Percentiles rank a stretch among this genome's conserved stretches.
These are phyloP conservation scores for Elsinoe batatas DNA, from an alignment of 2,329 filamentous ascomycete genomes.

Conservation along the genomic window DNA sequence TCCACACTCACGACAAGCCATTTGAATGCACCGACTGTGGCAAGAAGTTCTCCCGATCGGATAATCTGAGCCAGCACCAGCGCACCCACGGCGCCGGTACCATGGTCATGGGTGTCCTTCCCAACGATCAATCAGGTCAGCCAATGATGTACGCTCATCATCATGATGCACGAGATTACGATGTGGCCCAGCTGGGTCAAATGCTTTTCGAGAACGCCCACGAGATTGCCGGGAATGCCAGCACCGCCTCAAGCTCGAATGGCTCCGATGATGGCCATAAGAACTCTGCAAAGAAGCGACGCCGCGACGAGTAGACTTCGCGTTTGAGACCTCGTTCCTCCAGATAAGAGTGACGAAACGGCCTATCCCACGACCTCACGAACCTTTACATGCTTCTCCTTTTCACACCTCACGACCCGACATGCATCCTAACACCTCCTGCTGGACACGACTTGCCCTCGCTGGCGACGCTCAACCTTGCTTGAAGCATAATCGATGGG, in stretches of 20 bases:
- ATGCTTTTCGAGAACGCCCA: slow-evolving; percentile 70
- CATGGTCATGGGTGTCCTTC: slow-evolving; percentile 77
- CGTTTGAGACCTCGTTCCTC: slow-evolving; percentile 3
- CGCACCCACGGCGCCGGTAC: slow-evolving; percentile 85
- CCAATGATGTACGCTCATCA: slow-evolving; percentile 25
- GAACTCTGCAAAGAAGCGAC: slow-evolving; percentile 34
- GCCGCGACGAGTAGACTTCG: slow-evolving; percentile 31
- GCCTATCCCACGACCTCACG: slow-evolving; percentile 2
- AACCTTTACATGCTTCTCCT: background rate
- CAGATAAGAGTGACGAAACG: background rate
- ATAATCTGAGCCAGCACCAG: slow-evolving; percentile 93
- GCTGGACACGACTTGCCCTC: slow-evolving; percentile 7
- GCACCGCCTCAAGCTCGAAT: slow-evolving; percentile 32
- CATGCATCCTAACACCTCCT: slow-evolving; percentile 4
- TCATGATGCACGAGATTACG: slow-evolving; percentile 31
- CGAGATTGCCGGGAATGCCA: slow-evolving; percentile 56
- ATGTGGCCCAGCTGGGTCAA: slow-evolving; percentile 59
- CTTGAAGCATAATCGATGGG: slow-evolving; percentile 7
- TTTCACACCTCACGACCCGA: slow-evolving; percentile 5
- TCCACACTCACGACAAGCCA: slow-evolving; percentile 97
- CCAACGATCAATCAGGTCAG: slow-evolving; percentile 26
- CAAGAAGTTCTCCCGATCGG: slow-evolving; percentile 97
- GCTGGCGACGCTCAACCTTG: slow-evolving; percentile 6
- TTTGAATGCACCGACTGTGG: slow-evolving; percentile 96
- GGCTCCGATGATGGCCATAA: slow-evolving; percentile 27